These are phyloP conservation scores for Aspergillus fumigatiaffinis DNA, from an alignment of 2,329 filamentous ascomycete species.

Conservation along the genomic window DNA sequence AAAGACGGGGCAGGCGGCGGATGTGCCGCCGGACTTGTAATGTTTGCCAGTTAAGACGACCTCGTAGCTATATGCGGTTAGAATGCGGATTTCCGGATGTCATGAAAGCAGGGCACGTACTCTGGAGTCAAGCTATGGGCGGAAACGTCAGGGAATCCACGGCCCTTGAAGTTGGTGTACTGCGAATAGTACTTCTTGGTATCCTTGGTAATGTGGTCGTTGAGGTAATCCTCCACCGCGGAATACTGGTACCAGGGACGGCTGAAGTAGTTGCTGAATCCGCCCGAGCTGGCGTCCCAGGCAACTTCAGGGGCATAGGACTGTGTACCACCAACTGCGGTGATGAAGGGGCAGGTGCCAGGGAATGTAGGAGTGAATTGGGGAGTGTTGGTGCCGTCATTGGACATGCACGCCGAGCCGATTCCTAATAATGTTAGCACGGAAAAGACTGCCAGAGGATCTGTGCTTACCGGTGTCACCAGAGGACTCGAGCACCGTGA, in stretches of 20 bases:
- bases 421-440: constrained; percentile 40
- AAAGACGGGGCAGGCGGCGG: constrained; percentile 52
- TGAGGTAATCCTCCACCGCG: constrained; percentile 45
- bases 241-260: constrained; percentile 47
- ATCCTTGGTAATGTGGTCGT: constrained; percentile 27
- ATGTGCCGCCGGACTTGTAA: constrained; percentile 19
- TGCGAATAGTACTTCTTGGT: constrained; percentile 38
- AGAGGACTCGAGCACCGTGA: constrained; percentile 60
- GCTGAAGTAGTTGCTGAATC: constrained; percentile 51
- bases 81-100: not conserved
- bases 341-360: constrained; percentile 64
- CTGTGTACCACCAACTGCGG: constrained; percentile 59
- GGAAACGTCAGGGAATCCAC: constrained; percentile 57
- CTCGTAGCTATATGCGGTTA: constrained; percentile 7
- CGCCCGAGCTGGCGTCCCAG: constrained; percentile 44
- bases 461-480: constrained; percentile 45
- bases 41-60: constrained; percentile 12
- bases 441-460: not conserved
- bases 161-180: constrained; percentile 50
- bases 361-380: constrained; percentile 62
- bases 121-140: constrained; percentile 50
- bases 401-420: constrained; percentile 53
- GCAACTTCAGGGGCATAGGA: constrained; percentile 47
- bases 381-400: constrained; percentile 55
- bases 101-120: constrained; percentile 40